Conservation (phyloP, 805 yeast species). For the Lipomyces spencermartinsiae region DNA sequence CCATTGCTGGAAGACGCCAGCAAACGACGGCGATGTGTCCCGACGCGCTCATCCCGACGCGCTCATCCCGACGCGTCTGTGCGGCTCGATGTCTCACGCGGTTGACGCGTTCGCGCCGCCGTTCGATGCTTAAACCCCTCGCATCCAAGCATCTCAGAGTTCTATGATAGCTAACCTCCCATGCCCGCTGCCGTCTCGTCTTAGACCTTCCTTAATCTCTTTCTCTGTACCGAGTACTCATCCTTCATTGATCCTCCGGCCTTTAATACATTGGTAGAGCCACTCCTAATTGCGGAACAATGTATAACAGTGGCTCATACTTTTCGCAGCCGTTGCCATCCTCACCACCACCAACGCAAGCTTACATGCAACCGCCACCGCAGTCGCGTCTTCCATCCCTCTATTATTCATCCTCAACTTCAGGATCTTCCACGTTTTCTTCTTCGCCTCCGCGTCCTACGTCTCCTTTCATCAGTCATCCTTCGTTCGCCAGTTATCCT, state of each 20-base stretch:
- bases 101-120: background rate
- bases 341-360: conserved; percentile 30
- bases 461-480: conserved; percentile 12
- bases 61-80: background rate
- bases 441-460: conserved; percentile 26
- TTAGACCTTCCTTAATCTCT: background rate
- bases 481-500: background rate
- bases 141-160: background rate
- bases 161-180: background rate
- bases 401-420: background rate
- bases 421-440: conserved; percentile 23
- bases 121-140: background rate
- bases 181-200: background rate
- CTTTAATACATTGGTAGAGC: background rate
- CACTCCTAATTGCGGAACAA: conserved; percentile 7
- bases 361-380: conserved; percentile 15
- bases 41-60: background rate
- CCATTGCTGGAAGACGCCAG: background rate
- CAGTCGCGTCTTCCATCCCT: conserved; percentile 16
- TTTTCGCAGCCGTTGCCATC: conserved; percentile 25
- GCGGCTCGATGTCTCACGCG: background rate
- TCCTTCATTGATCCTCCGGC: background rate
- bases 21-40: no score
- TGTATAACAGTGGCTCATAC: conserved; percentile 21
- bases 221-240: background rate